A percentile compares a stretch with the other conserved stretches of the same genome.
Conservation (phyloP, 2,329 filamentous ascomycete species). For the Emergomyces orientalis region DNA sequence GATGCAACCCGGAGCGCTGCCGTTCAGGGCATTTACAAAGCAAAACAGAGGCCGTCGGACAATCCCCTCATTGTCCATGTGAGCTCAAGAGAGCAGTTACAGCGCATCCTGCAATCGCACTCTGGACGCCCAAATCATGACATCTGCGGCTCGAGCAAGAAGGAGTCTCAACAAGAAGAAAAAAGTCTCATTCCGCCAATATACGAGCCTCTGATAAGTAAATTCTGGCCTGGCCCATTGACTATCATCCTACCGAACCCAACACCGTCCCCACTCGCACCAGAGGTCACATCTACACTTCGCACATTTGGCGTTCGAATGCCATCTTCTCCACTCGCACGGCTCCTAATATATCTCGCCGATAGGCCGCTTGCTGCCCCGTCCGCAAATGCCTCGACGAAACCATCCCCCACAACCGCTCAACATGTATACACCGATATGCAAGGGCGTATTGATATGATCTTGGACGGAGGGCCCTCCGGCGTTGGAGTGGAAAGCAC, state of each 20-base stretch:
- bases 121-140: not conserved
- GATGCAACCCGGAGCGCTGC: conserved; percentile 79
- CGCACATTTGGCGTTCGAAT: conserved; percentile 82
- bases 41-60: conserved; percentile 83
- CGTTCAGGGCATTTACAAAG: conserved; percentile 83
- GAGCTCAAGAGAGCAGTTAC: conserved; percentile 67
- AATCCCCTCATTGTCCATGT: conserved; percentile 95
- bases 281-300: conserved; percentile 85
- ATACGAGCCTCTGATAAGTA: conserved; percentile 66
- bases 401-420: conserved; percentile 82
- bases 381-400: conserved; percentile 88
- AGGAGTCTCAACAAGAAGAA: not conserved
- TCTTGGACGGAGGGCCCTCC: conserved; percentile 81
- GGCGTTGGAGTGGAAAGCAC: conserved; percentile 91
- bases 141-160: not conserved
- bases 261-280: conserved; percentile 58
- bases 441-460: conserved; percentile 68
- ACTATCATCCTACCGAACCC: conserved; percentile 82
- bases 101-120: conserved; percentile 47
- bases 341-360: conserved; percentile 72
- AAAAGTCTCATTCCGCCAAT: conserved; percentile 52
- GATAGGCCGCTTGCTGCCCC: conserved; percentile 78
- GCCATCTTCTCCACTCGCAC: conserved; percentile 74
- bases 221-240: conserved; percentile 90
- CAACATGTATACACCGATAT: conserved; percentile 84